Evolutionary conservation across 192 early-diverging fungal genomes (phyloP), one percentile per base, ranked within the genome.

Genomic region (Entophlyctis luteolus): DNA sequence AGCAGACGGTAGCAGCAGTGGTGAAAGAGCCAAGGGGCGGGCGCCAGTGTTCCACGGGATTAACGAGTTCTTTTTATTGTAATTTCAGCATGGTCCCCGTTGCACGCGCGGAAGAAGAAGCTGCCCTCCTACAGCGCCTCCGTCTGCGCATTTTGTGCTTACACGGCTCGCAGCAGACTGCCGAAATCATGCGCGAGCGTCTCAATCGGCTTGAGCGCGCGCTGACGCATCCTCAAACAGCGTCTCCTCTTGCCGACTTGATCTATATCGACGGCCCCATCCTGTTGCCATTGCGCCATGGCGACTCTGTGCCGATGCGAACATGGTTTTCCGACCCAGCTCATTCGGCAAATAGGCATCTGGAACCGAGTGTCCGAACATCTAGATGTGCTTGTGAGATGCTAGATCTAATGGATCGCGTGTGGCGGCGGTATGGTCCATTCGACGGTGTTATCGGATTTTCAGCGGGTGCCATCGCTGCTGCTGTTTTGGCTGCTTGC

Each of bases 401-500:
- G 22, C 27, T 70, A 18, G 18, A 6, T 4, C 20, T 50, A 0
- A 22, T 62, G 36, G 58, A 33, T n/a, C 14, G 47, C 25, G 29
- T 62, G 16, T 62, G 62, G 70, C 23, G 29, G 12, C 34, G 37
- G 29, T 29, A 46, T 22, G 70, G 70, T 4, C 70, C 70, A 2
- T 71, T 71, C 32, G 60, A 71, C 32, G 70, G 60, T n/a, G 3
- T 63, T 5, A 39, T 71, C 10, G 70, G 50, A 3, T 71, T 71
- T 59, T 55, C 49, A 10, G 70, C 59, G 18, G 70, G 70, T 2
- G 59, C 37, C 3, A 5, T 23, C 8, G 50, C 53, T 12, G 38
- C 68, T 0, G 4, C 27, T 32, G 3, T 65, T 3, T 23, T 65
- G 25, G 70, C 70, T 1, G 3, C n/a, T 8, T 12, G 49, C 20